A percentile compares a stretch with the other conserved stretches of the same genome.
These are phyloP conservation scores for Cylindrotheca fusiformis DNA, from an alignment of 108 stramenopile species.

Conservation along the genomic window DNA sequence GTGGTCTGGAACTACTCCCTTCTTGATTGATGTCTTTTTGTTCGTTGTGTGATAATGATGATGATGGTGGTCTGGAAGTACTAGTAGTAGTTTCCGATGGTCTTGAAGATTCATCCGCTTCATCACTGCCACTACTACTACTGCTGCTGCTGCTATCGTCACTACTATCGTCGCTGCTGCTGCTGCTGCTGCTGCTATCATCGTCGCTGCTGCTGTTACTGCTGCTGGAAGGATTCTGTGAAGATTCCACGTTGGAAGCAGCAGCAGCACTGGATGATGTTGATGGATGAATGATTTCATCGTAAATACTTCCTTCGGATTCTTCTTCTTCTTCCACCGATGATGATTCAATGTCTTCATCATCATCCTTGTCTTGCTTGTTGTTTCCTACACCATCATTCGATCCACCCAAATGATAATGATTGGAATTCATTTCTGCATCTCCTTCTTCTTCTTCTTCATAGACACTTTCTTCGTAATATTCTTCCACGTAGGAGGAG, in stretches of 20 bases:
- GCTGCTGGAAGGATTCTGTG: not conserved
- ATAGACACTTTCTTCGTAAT: too few species aligned
- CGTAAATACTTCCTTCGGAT: too few species aligned
- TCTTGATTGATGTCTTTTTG: not conserved
- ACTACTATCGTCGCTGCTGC: not conserved
- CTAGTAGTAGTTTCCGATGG: not conserved
- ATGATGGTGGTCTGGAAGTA: not conserved
- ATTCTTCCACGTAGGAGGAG: too few species aligned
- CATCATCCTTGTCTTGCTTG: not conserved
- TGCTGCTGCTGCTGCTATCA: not conserved
- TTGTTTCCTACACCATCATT: not conserved
- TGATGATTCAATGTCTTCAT: not conserved
- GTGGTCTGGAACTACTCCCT: not conserved
- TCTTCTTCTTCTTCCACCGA: not conserved
- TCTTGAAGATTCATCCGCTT: not conserved
- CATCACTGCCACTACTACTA: not conserved
- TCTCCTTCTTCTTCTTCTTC: too few species aligned
- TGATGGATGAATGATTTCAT: not conserved
- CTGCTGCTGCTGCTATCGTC: not conserved
- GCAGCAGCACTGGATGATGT: not conserved
- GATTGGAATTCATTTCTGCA: too few species aligned
- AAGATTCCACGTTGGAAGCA: not conserved
- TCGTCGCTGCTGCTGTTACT: not conserved
- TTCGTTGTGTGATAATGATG: not conserved
- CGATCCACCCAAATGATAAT: too few species aligned